Evolutionary conservation across 805 yeast genomes (phyloP), one percentile per base, ranked within the genome.

Genomic region (Citeromyces matritensis): DNA sequence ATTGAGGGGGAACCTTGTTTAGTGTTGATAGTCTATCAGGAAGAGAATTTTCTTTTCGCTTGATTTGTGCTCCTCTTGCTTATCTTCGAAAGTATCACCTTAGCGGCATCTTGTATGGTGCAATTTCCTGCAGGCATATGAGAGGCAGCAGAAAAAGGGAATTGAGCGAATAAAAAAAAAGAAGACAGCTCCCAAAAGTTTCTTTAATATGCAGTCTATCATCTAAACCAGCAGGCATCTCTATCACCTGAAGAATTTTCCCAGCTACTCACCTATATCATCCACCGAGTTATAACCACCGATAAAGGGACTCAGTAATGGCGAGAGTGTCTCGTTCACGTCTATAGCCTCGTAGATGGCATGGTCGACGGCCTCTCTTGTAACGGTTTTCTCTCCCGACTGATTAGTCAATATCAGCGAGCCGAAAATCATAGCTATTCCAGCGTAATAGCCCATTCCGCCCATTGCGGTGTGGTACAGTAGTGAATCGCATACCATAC

Each of bases 1-100:
- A 35, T 44, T 52, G 31, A 65, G 94, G 32, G 94, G 94, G 1
- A 82, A 82, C 10, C 50, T 72, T 15, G 38, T 38, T 4, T 15
- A 17, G 27, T 23, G 10, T 23, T 9, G 25, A 10, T 9, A 23
- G 10, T 23, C 10, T 23, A 10, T 23, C 25, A 23, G 10, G 10
- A 10, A 9, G 10, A 9, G 10, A 10, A 27, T 5, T 7, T 7
- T 27, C 23, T 27, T 13, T 21, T 23, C 11, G 17, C 23, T 27
- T 27, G 23, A 9, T 21, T 12, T 6, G 6, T 13, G 8, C 9
- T 15, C 23, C 19, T 7, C 15, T 15, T 9, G 17, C n/a, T n/a
- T n/a, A n/a, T n/a, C n/a, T n/a, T n/a, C n/a, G n/a, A n/a, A n/a
- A n/a, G n/a, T n/a, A n/a, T n/a, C n/a, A n/a, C n/a, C n/a, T n/a